Conservation (phyloP, 805 yeast species). For the Ogataea corticis region DNA sequence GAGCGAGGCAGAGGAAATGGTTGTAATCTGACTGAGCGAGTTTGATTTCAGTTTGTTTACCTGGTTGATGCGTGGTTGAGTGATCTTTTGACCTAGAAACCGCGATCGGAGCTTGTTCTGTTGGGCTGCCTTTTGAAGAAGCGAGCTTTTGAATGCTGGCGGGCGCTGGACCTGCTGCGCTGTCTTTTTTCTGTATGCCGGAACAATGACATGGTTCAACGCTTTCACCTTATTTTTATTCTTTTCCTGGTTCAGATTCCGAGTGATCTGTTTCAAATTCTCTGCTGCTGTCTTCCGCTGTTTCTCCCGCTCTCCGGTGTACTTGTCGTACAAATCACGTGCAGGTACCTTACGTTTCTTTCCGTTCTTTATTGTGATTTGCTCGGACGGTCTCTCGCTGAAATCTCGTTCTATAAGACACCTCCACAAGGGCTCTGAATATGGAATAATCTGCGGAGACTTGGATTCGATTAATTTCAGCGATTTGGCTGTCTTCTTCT, state of each 20-base stretch:
- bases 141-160: constrained; percentile 25
- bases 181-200: constrained; percentile 15
- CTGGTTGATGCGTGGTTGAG: constrained; percentile 8
- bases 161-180: constrained; percentile 15
- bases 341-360: constrained; percentile 33
- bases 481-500: constrained; percentile 46
- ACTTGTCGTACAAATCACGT: constrained; percentile 40
- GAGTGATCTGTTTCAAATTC: constrained; percentile 44
- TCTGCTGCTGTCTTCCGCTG: constrained; percentile 46
- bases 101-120: constrained; percentile 28
- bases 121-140: constrained; percentile 34
- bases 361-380: constrained; percentile 18
- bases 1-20: constrained; percentile 9
- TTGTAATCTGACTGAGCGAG: constrained; percentile 16
- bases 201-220: constrained; percentile 29
- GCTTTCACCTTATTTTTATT: constrained; percentile 42
- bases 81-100: constrained; percentile 17
- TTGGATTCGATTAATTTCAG: constrained; percentile 40
- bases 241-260: constrained; percentile 40
- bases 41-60: constrained; percentile 10
- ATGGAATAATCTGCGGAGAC: constrained; percentile 43
- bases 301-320: constrained; percentile 41
- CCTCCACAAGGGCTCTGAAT: constrained; percentile 48
- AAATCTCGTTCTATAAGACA: constrained; percentile 48
- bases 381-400: constrained; percentile 41